These are phyloP conservation scores for Funneliformis geosporum DNA, from an alignment of 192 early-diverging fungal genomes.

Conservation along the genomic window DNA sequence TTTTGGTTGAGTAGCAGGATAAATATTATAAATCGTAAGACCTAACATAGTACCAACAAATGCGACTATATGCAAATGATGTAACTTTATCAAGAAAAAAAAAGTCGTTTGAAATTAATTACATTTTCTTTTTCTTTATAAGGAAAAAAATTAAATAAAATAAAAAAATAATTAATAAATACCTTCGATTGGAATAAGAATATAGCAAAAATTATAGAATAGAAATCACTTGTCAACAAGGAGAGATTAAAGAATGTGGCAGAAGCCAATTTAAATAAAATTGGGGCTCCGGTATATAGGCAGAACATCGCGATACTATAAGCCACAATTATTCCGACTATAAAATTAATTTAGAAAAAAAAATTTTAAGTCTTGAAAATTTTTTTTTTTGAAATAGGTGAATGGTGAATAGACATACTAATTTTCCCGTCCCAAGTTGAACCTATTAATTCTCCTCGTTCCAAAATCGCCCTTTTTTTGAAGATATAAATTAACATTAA, in stretches of 20 bases:
- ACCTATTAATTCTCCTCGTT: conserved; percentile 55
- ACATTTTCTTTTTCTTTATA: too few relatives aligned
- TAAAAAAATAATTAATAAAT: conserved; percentile 20
- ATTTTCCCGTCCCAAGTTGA: conserved; percentile 45
- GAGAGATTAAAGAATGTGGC: conserved; percentile 79
- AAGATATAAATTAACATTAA: background rate
- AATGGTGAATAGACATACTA: background rate
- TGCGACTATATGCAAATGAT: conserved; percentile 65
- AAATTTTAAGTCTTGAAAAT: background rate
- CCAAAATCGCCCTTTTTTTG: conserved; percentile 51
- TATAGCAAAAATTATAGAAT: conserved; percentile 72
- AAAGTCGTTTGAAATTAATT: background rate
- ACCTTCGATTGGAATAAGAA: conserved; percentile 67
- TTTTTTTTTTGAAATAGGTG: background rate
- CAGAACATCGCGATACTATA: conserved; percentile 72
- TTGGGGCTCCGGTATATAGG: conserved; percentile 70
- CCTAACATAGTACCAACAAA: conserved; percentile 68
- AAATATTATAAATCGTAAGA: conserved; percentile 66
- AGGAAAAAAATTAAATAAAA: conserved; percentile 1
- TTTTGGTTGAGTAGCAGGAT: conserved; percentile 39
- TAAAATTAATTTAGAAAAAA: conserved; percentile 34
- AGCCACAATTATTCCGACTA: conserved; percentile 62
- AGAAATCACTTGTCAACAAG: conserved; percentile 78
- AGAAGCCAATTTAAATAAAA: conserved; percentile 69
- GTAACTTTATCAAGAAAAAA: conserved; percentile 34